Percentiles rank a stretch among this genome's conserved stretches.
Evolutionary conservation across 2,329 filamentous ascomycete genomes (phyloP).

Genomic region (Cladosporium sp.): DNA sequence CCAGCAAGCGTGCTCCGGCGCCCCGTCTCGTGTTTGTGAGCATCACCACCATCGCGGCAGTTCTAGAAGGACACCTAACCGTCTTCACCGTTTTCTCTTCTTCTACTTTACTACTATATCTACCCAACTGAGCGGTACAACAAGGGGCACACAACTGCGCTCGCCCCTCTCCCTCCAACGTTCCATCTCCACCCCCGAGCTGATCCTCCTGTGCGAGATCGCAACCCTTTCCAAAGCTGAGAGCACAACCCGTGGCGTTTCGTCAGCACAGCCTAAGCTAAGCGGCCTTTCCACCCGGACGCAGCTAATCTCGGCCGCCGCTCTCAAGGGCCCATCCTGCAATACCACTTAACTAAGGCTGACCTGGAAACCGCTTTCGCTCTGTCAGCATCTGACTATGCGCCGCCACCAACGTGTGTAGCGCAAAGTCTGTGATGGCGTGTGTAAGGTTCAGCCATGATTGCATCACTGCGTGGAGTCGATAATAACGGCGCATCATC

Average conservation of each 20-base stretch:
- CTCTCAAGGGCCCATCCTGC: not conserved
- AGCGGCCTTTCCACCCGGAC: not conserved
- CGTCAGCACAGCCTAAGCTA: constrained; percentile 11
- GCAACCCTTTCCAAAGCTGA: constrained; percentile 4
- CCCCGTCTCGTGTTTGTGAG: not conserved
- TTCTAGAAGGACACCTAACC: not conserved
- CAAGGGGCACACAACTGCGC: not conserved
- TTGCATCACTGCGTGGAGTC: constrained; percentile 2
- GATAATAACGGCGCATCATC: not conserved
- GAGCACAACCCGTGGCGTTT: constrained; percentile 2
- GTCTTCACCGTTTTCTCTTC: not conserved
- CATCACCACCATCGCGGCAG: not conserved
- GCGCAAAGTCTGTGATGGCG: constrained; percentile 1
- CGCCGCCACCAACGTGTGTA: constrained; percentile 8
- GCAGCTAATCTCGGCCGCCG: constrained; percentile 8
- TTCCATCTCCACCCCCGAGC: constrained; percentile 9
- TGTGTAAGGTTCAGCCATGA: constrained; percentile 8
- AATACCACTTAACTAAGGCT: constrained; percentile 8
- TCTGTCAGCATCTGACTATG: constrained; percentile 16
- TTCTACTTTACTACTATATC: not conserved
- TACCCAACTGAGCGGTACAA: not conserved
- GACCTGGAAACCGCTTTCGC: not conserved
- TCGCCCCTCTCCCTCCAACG: constrained; percentile 4
- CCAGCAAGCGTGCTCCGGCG: not conserved
- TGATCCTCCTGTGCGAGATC: not conserved